Percentiles rank a stretch among this genome's conserved stretches.
These are phyloP conservation scores for Ustilago loliicola DNA, from an alignment of 1,284 basidiomycete species.

Conservation along the genomic window DNA sequence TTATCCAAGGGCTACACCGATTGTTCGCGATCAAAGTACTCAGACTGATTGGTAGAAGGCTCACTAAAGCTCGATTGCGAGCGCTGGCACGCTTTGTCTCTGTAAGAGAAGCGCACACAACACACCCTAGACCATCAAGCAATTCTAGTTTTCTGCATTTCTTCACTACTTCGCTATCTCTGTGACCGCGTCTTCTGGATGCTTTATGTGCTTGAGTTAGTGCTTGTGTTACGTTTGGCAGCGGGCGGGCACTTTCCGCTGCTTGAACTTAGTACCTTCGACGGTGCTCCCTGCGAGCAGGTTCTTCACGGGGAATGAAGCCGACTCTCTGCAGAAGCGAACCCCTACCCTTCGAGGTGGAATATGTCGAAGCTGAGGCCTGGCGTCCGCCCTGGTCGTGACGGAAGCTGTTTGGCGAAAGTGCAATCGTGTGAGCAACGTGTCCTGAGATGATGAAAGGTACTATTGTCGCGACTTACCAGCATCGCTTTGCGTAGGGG, in stretches of 20 bases:
- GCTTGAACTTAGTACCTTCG: not conserved
- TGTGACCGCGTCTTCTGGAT: too few relatives aligned
- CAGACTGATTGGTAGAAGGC: slow-evolving; percentile 32
- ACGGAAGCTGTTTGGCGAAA: slow-evolving; percentile 30
- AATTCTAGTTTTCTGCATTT: not conserved
- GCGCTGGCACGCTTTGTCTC: not conserved
- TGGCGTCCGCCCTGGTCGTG: slow-evolving; percentile 26
- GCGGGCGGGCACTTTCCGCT: not conserved
- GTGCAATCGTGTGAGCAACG: too few relatives aligned
- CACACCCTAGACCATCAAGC: too few relatives aligned
- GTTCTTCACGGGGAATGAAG: slow-evolving; percentile 1
- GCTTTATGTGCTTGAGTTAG: not conserved
- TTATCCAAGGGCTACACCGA: slow-evolving; percentile 51
- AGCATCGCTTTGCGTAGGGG: slow-evolving; percentile 82
- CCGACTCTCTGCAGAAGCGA: slow-evolving; percentile 43
- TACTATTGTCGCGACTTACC: slow-evolving; percentile 27
- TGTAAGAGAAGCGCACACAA: not conserved
- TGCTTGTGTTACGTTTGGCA: not conserved
- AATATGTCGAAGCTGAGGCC: not conserved
- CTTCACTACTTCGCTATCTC: not conserved
- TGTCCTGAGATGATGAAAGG: too few relatives aligned
- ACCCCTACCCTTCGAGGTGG: slow-evolving; percentile 10
- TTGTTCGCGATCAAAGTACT: slow-evolving; percentile 51
- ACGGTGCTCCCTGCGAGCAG: not conserved
- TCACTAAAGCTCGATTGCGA: not conserved